Evolutionary conservation across 2,329 filamentous ascomycete genomes (phyloP).

Genomic region (Beauveria sp.): DNA sequence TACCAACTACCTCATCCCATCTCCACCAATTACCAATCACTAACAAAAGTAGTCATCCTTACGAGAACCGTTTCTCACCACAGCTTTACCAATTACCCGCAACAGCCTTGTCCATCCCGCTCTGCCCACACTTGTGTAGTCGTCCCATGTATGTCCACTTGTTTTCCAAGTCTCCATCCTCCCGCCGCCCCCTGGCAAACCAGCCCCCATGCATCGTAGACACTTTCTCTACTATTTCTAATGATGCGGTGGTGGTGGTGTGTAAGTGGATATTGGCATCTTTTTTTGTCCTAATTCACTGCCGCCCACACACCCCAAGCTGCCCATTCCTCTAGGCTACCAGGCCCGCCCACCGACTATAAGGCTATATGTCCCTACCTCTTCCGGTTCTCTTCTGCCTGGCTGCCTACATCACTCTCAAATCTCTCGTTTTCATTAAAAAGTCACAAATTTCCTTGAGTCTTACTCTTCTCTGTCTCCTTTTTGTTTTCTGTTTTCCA

Average conservation of each 20-base stretch:
- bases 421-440: constrained; percentile 9
- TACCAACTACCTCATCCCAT: no score
- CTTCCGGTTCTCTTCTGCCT: not conserved
- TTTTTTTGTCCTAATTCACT: not conserved
- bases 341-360: not conserved
- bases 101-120: not conserved
- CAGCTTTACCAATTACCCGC: not conserved
- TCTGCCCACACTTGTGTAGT: constrained; percentile 3
- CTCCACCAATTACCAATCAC: not conserved
- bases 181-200: not conserved
- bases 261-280: not conserved
- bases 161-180: not conserved
- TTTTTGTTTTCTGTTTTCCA: not conserved
- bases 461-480: not conserved
- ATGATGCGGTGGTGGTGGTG: not conserved
- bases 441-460: not conserved
- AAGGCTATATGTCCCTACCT: constrained; percentile 1
- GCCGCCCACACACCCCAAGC: not conserved
- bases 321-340: constrained; percentile 4
- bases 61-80: not conserved
- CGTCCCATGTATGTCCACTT: constrained; percentile 24
- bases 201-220: not conserved
- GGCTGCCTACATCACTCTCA: not conserved
- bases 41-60: not conserved
- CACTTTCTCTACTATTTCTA: not conserved